Conservation (phyloP, 2,329 filamentous ascomycete species). For the Colletotrichum sojae region DNA sequence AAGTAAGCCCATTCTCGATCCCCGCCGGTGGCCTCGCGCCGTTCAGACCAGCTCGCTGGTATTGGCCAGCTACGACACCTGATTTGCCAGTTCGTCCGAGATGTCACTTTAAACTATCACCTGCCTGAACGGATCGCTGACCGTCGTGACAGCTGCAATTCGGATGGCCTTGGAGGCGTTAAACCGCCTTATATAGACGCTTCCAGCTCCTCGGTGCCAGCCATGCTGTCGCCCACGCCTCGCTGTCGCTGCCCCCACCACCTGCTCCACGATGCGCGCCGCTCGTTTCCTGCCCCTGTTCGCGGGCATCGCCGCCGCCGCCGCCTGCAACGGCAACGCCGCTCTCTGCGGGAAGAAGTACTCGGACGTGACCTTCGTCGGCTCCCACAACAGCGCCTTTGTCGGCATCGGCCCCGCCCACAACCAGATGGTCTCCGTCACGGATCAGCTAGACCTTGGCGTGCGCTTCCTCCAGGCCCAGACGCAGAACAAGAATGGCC, state of each 20-base stretch:
- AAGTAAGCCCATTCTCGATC: background rate
- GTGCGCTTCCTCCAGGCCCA: slow-evolving; percentile 76
- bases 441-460: slow-evolving; percentile 71
- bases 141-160: background rate
- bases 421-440: slow-evolving; percentile 73
- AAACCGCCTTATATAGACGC: slow-evolving; percentile 13
- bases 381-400: slow-evolving; percentile 77
- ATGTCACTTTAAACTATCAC: slow-evolving; percentile 26
- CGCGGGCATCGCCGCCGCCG: slow-evolving; percentile 36
- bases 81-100: slow-evolving; percentile 32
- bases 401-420: slow-evolving; percentile 67
- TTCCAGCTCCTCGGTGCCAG: background rate
- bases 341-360: slow-evolving; percentile 70
- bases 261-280: slow-evolving; percentile 19
- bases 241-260: background rate
- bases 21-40: background rate
- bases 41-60: background rate
- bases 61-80: background rate
- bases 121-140: background rate
- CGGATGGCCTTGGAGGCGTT: background rate
- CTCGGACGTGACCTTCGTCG: slow-evolving; percentile 72
- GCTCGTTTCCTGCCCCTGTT: slow-evolving; percentile 41
- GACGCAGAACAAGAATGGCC: slow-evolving; percentile 67
- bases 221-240: background rate
- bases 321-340: slow-evolving; percentile 70